phyloP scores from a whole-genome alignment of 352 stramenopile species.

The Elongisporangium senticosum region DNA sequence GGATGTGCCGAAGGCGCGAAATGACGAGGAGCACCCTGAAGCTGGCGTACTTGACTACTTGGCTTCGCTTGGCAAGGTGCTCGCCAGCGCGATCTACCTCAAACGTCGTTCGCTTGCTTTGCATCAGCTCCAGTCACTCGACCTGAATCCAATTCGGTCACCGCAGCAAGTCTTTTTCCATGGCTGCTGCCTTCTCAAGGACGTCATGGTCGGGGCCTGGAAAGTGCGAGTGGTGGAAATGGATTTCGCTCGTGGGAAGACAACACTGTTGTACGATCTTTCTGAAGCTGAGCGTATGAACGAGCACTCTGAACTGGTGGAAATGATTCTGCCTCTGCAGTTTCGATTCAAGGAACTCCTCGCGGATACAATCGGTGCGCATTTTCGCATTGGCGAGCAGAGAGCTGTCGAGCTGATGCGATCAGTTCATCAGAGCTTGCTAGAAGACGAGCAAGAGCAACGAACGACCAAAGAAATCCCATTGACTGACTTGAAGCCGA shows the following conservation, averaged over 20 bases:
- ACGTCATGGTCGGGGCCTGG: slow-evolving; percentile 40
- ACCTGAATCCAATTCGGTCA: slow-evolving; percentile 36
- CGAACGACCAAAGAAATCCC: background rate
- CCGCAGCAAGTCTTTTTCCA: slow-evolving; percentile 52
- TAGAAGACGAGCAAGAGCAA: background rate
- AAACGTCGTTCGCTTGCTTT: slow-evolving; percentile 52
- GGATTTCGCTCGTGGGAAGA: slow-evolving; percentile 37
- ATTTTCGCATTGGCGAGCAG: slow-evolving; percentile 10
- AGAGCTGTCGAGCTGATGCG: background rate
- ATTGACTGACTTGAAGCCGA: background rate
- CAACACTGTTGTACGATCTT: slow-evolving; percentile 49
- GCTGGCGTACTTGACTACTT: slow-evolving; percentile 54
- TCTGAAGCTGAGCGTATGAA: slow-evolving; percentile 28
- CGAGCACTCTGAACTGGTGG: slow-evolving; percentile 12
- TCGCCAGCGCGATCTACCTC: slow-evolving; percentile 51
- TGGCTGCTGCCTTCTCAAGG: slow-evolving; percentile 31
- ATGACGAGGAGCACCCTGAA: slow-evolving; percentile 60
- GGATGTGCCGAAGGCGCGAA: slow-evolving; percentile 44
- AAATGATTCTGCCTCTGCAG: slow-evolving; percentile 27
- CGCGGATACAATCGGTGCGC: slow-evolving; percentile 28
- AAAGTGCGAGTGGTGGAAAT: slow-evolving; percentile 58
- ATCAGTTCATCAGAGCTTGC: background rate
- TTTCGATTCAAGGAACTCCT: slow-evolving; percentile 45
- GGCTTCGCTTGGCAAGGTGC: slow-evolving; percentile 20
- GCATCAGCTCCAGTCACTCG: slow-evolving; percentile 31